Percentiles rank a stretch among this genome's conserved stretches.
phyloP scores from a whole-genome alignment of 148 eudicot species.

The Selenicereus undatus region DNA sequence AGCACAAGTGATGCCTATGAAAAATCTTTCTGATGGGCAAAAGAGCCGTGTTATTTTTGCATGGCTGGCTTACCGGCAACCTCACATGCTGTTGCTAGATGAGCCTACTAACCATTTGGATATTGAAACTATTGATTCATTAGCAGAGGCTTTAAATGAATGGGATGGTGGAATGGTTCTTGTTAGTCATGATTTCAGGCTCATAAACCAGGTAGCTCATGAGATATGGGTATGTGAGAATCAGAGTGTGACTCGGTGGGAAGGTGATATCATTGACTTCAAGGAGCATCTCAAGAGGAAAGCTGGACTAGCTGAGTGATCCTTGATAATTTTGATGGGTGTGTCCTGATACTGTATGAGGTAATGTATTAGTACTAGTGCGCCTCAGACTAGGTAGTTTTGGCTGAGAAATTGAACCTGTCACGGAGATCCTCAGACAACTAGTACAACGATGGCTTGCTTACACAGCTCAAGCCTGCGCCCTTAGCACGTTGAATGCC shows the following conservation, averaged over 20 bases:
- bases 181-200: constrained; percentile 92
- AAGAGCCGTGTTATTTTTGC: constrained; percentile 78
- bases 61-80: constrained; percentile 80
- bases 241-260: constrained; percentile 77
- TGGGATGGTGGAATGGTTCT: constrained; percentile 99
- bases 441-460: not conserved
- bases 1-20: constrained; percentile 92
- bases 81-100: constrained; percentile 78
- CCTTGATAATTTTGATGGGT: not conserved
- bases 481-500: not conserved
- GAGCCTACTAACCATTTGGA: constrained; percentile 98
- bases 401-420: not conserved
- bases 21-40: constrained; percentile 78
- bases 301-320: constrained; percentile 40
- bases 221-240: constrained; percentile 99
- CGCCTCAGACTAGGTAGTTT: not conserved
- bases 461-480: not conserved
- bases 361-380: not conserved
- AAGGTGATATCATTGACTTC: constrained; percentile 83
- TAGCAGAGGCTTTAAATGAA: constrained; percentile 88
- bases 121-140: constrained; percentile 86
- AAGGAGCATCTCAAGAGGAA: constrained; percentile 73
- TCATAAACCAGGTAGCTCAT: constrained; percentile 88
- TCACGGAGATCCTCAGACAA: constrained; percentile 8
- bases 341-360: not conserved